Percentiles rank a stretch among this genome's conserved stretches.
Conservation (phyloP, 1,284 basidiomycete genomes). For the Puccinia polysora region DNA sequence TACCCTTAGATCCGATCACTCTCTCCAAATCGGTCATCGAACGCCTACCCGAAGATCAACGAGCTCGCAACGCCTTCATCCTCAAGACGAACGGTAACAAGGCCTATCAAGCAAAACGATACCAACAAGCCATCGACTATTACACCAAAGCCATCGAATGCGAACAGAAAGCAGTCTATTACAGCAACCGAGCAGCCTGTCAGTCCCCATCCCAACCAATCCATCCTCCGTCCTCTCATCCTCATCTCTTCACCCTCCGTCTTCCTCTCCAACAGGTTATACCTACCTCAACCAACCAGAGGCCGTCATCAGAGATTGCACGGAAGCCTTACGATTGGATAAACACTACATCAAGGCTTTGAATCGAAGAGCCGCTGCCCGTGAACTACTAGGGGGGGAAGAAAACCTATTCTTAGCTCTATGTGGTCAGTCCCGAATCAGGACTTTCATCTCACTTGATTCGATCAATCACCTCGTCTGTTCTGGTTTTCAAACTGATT, state of each 20-base stretch:
- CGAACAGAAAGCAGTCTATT: slow-evolving; percentile 81
- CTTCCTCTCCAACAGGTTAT: slow-evolving; percentile 61
- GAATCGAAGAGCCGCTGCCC: slow-evolving; percentile 80
- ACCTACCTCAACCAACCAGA: slow-evolving; percentile 81
- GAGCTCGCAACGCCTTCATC: slow-evolving; percentile 67
- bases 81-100: slow-evolving; percentile 87
- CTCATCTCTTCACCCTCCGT: not conserved
- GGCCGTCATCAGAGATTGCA: slow-evolving; percentile 82
- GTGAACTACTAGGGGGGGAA: slow-evolving; percentile 71
- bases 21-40: slow-evolving; percentile 31
- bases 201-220: slow-evolving; percentile 50
- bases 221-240: not conserved
- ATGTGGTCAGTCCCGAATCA: slow-evolving; percentile 57
- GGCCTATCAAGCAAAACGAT: slow-evolving; percentile 76
- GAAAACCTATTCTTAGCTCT: slow-evolving; percentile 63
- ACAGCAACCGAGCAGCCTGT: slow-evolving; percentile 96
- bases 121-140: slow-evolving; percentile 68
- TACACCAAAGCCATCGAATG: slow-evolving; percentile 85
- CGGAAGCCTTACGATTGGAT: slow-evolving; percentile 80
- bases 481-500: not conserved
- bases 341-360: slow-evolving; percentile 87
- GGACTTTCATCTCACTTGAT: not conserved
- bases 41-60: slow-evolving; percentile 59
- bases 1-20: slow-evolving; percentile 18
- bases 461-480: not conserved